Percentiles rank a stretch among this genome's conserved stretches.
Conservation (phyloP, 495 filamentous ascomycete genomes). For the Aspergillus carlsbadensis region DNA sequence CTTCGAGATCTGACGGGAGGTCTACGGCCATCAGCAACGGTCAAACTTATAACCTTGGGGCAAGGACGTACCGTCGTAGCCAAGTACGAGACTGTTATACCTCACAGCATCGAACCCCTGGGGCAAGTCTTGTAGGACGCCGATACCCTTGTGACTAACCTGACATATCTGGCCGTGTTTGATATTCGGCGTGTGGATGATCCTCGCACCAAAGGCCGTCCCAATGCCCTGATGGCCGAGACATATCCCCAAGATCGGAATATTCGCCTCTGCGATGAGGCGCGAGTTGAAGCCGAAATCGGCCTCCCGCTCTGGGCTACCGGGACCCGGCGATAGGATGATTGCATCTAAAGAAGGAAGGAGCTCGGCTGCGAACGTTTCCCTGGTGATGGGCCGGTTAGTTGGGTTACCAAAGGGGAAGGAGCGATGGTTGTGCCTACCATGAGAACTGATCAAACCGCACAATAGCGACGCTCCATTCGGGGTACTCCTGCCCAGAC, state of each 20-base stretch:
- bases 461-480: conserved; percentile 9
- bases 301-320: background rate
- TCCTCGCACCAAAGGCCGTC: background rate
- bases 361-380: background rate
- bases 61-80: background rate
- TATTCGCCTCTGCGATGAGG: conserved; percentile 1
- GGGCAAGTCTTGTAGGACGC: background rate
- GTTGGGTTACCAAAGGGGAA: background rate
- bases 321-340: conserved; percentile 2
- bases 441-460: conserved; percentile 7
- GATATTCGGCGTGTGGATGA: conserved; percentile 8
- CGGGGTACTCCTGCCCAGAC: conserved; percentile 1
- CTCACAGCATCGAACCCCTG: conserved; percentile 4
- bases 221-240: conserved; percentile 7
- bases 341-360: conserved; percentile 6
- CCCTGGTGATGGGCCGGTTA: background rate
- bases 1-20: background rate
- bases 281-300: conserved; percentile 10
- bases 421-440: background rate
- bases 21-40: background rate
- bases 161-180: conserved; percentile 1
- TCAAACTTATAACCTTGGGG: background rate
- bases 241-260: conserved; percentile 4
- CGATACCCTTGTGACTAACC: background rate
- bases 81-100: conserved; percentile 7